A percentile compares a stretch with the other conserved stretches of the same genome.
These are phyloP conservation scores for Ceratocystis colombiana DNA, from an alignment of 2,329 filamentous ascomycete genomes.

Conservation along the genomic window DNA sequence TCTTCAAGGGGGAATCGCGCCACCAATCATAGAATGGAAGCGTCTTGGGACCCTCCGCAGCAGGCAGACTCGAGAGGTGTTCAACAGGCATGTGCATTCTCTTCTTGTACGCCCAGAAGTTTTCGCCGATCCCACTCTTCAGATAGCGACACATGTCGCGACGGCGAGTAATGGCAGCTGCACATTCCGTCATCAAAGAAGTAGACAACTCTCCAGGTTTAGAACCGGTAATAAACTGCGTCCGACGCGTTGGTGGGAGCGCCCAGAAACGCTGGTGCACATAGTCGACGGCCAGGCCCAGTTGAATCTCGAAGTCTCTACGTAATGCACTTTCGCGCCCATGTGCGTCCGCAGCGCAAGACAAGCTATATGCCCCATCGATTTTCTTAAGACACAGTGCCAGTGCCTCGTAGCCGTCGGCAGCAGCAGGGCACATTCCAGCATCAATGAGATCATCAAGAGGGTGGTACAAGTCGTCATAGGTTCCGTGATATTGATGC, in stretches of 20 bases:
- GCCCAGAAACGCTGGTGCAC: conserved; percentile 8
- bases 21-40: conserved; percentile 6
- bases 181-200: not conserved
- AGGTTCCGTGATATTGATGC: not conserved
- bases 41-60: not conserved
- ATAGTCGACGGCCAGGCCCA: not conserved
- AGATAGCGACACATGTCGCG: conserved; percentile 9
- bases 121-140: not conserved
- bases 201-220: no score
- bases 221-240: conserved; percentile 1
- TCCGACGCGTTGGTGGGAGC: conserved; percentile 2
- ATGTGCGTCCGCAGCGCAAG: not conserved
- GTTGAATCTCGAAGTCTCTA: conserved; percentile 1
- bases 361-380: not conserved
- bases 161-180: not conserved
- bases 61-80: not conserved
- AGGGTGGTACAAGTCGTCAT: conserved; percentile 18
- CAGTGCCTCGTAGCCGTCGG: not conserved
- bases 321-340: not conserved
- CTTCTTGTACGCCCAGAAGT: conserved; percentile 17
- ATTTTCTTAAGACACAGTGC: not conserved
- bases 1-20: not conserved
- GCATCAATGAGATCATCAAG: conserved; percentile 6
- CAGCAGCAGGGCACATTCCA: not conserved
- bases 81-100: not conserved